These are phyloP conservation scores for Trifolium pratense DNA, from an alignment of 306 rosid species.

Conservation along the genomic window DNA sequence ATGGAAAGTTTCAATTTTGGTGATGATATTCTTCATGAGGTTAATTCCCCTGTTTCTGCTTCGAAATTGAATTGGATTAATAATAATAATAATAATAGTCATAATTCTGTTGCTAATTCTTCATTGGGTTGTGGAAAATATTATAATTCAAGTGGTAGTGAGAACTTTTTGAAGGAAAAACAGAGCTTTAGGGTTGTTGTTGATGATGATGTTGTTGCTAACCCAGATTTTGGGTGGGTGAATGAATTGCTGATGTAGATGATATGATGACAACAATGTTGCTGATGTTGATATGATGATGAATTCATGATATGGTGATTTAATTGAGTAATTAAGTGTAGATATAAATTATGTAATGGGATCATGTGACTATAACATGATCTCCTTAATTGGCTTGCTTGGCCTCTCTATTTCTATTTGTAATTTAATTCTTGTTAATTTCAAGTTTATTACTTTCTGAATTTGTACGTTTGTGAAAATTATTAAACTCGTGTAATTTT, in stretches of 20 bases:
- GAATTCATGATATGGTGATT: constrained; percentile 16
- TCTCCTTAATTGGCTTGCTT: constrained; percentile 8
- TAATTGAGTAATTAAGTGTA: neutral
- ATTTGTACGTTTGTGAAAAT: constrained; percentile 31
- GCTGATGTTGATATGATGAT: neutral
- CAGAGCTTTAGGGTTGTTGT: constrained; percentile 24
- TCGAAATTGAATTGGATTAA: constrained; percentile 55
- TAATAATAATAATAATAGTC: neutral
- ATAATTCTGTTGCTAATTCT: neutral
- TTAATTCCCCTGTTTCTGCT: constrained; percentile 37
- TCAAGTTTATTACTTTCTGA: constrained; percentile 20
- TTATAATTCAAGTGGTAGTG: neutral
- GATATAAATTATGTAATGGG: constrained; percentile 3
- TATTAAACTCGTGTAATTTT: constrained; percentile 37
- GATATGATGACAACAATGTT: constrained; percentile 19
- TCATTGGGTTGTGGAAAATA: constrained; percentile 33
- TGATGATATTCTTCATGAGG: constrained; percentile 34
- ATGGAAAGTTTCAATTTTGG: constrained; percentile 62
- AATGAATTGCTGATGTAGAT: constrained; percentile 80
- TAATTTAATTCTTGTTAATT: constrained; percentile 28
- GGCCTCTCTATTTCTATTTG: constrained; percentile 38
- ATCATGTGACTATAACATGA: constrained; percentile 2
- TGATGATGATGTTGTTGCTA: constrained; percentile 38
- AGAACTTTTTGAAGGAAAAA: constrained; percentile 10
- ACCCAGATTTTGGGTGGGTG: constrained; percentile 91